Base-by-base conservation (phyloP, 2,329 filamentous ascomycete genomes). In the Cytospora paraplurivora region DNA sequence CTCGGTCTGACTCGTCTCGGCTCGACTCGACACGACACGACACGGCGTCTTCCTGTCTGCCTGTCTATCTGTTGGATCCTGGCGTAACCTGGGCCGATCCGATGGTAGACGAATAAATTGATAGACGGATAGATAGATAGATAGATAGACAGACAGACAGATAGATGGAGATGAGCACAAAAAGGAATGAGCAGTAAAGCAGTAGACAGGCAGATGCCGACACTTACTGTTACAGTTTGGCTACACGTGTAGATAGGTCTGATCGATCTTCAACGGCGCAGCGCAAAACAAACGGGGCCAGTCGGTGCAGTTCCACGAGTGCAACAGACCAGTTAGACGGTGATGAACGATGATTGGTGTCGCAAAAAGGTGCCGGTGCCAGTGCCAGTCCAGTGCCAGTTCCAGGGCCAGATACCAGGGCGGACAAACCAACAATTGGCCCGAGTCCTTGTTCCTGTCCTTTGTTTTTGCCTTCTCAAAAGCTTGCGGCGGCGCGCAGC, bases 311-410 rank as follows among this genome's bases (percentile, higher is more conserved):
- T 52, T 52, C 35, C 49, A 53, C 41, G 35, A 52, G 37, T 60
- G 51, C 50, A 55, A 47, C 54, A 19, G 51, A 15, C 27, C 27
- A 27, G 44, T 51, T 1, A 19, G 38, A 54, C 38, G 37, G 50
- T 54, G 58, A 49, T 47, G 58, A 54, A 47, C n/a, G 27, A 44
- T 60, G 58, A 60, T 60, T 60, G 58, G 58, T 60, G 58, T 60
- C 35, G 50, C 38, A 49, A 53, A 59, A 21, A 19, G 3, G 19
- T 19, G 35, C 8, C 27, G 27, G 27, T 27, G 27, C 27, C 27
- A 4, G 27, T 27, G 27, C 27, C 27, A 27, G 41, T 47, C 7
- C n/a, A n/a, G n/a, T n/a, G n/a, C n/a, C n/a, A n/a, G n/a, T n/a
- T n/a, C n/a, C n/a, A n/a, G n/a, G n/a, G n/a, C 41, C 41, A n/a